Percentiles rank a stretch among this genome's conserved stretches.
Evolutionary conservation across 176 grass and related monocot genomes (phyloP).

Genomic region (Avena sativa): DNA sequence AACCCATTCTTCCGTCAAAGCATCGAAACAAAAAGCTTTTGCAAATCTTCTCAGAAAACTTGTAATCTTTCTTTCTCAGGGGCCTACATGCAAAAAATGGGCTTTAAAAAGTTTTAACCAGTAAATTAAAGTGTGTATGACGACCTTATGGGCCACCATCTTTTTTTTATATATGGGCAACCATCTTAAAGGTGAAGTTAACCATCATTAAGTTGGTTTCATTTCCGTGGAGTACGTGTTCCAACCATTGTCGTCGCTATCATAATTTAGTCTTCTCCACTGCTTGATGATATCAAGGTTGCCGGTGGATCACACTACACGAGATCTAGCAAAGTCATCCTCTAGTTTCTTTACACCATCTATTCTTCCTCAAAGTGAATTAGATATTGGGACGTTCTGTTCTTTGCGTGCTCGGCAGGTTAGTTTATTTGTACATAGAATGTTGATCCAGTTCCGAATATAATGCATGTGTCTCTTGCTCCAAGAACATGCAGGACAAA

Average conservation of each 20-base stretch:
- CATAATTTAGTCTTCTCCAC: slow-evolving; percentile 17
- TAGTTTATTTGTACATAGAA: background rate
- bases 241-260: slow-evolving; percentile 9
- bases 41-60: too few relatives aligned
- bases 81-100: background rate
- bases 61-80: background rate
- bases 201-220: background rate
- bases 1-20: background rate
- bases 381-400: background rate
- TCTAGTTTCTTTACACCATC: background rate
- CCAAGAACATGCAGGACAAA: background rate
- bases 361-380: background rate
- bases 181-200: background rate
- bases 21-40: background rate
- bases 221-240: slow-evolving; percentile 23
- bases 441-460: background rate
- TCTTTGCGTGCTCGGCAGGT: background rate
- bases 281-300: background rate
- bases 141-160: background rate
- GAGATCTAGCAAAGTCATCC: slow-evolving; percentile 39
- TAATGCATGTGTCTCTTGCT: background rate
- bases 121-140: background rate
- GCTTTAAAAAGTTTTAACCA: background rate
- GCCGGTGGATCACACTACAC: slow-evolving; percentile 36
- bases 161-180: background rate